Conservation (phyloP, 2,329 filamentous ascomycete species). For the Xylariomycetidae sp. region DNA sequence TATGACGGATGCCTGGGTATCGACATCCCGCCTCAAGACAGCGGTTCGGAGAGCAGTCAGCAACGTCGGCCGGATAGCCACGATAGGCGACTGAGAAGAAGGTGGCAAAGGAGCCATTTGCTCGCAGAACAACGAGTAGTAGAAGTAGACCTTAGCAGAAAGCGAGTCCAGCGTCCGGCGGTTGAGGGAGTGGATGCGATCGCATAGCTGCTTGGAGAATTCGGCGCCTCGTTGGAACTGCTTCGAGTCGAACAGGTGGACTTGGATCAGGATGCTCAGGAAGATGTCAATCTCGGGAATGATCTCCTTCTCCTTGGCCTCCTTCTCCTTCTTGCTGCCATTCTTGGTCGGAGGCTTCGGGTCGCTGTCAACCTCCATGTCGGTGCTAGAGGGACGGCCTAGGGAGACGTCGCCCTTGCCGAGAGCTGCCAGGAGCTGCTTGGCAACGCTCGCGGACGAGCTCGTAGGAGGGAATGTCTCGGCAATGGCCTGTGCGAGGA, state of each 20-base stretch:
- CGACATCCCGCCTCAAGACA: constrained; percentile 93
- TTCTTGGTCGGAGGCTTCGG: constrained; percentile 46
- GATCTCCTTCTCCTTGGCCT: constrained; percentile 69
- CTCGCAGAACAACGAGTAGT: constrained; percentile 94
- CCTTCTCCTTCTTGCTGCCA: constrained; percentile 56
- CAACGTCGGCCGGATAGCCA: constrained; percentile 78
- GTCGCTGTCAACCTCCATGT: constrained; percentile 71
- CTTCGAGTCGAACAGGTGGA: constrained; percentile 82
- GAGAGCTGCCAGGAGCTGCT: constrained; percentile 64
- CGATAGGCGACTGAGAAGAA: constrained; percentile 80
- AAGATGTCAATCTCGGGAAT: constrained; percentile 87
- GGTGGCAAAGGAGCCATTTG: constrained; percentile 81
- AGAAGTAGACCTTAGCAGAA: constrained; percentile 95
- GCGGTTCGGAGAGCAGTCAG: constrained; percentile 86
- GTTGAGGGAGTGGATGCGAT: constrained; percentile 83
- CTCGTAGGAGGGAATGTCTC: constrained; percentile 65
- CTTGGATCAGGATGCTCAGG: constrained; percentile 78
- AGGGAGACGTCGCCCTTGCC: constrained; percentile 61
- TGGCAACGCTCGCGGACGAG: constrained; percentile 58
- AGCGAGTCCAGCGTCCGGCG: constrained; percentile 90
- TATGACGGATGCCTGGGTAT: constrained; percentile 95
- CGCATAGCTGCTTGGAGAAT: constrained; percentile 78
- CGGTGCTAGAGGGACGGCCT: constrained; percentile 47
- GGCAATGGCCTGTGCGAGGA: constrained; percentile 73
- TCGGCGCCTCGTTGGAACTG: constrained; percentile 72